Conservation (phyloP, 169 alveolate genomes). For the Plasmodium blacklocki region DNA sequence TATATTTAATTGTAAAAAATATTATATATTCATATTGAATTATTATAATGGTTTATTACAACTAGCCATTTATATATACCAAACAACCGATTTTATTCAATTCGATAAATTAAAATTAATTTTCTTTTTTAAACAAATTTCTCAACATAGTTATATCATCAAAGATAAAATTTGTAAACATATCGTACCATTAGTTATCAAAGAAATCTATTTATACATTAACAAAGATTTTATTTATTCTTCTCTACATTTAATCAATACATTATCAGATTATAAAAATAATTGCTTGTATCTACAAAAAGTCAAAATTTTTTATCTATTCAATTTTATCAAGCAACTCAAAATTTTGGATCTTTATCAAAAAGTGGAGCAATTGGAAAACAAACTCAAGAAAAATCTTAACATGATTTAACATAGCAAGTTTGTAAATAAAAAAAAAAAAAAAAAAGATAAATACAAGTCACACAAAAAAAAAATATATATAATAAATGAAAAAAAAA, state of each 20-base stretch:
- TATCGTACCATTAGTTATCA: slow-evolving; percentile 34
- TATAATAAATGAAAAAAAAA: not conserved
- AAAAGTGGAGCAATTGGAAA: slow-evolving; percentile 16
- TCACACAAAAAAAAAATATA: not conserved
- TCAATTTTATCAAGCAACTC: slow-evolving; percentile 22
- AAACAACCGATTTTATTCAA: slow-evolving; percentile 15
- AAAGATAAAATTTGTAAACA: slow-evolving; percentile 32
- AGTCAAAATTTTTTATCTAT: slow-evolving; percentile 17
- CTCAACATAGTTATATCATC: slow-evolving; percentile 10
- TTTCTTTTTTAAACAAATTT: slow-evolving; percentile 36
- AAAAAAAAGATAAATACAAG: not conserved
- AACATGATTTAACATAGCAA: not conserved
- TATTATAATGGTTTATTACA: slow-evolving; percentile 27
- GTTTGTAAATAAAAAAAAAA: not conserved
- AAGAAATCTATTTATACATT: slow-evolving; percentile 31
- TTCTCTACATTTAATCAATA: slow-evolving; percentile 26
- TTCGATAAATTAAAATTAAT: slow-evolving; percentile 45
- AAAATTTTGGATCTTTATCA: slow-evolving; percentile 33
- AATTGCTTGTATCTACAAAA: slow-evolving; percentile 13
- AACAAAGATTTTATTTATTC: slow-evolving; percentile 54
- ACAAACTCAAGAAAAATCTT: slow-evolving; percentile 2
- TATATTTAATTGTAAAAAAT: slow-evolving; percentile 37
- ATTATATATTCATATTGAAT: slow-evolving; percentile 25
- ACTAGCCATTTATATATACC: slow-evolving; percentile 34
- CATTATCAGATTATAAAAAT: slow-evolving; percentile 20